phyloP scores from a whole-genome alignment of 257 asterid species.

The Verbena officinalis region DNA sequence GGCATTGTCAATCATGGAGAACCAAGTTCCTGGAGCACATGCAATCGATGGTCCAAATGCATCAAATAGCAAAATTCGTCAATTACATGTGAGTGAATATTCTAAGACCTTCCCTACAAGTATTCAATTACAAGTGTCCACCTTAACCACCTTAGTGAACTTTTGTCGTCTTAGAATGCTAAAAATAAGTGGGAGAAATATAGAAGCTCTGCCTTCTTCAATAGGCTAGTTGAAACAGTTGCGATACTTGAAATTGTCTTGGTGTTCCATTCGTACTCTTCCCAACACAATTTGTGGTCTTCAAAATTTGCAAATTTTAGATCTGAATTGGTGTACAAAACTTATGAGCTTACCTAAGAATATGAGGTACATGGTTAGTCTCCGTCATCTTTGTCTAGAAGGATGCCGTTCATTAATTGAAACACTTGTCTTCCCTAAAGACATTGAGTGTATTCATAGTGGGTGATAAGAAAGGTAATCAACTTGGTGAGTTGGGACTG shows the following conservation, averaged over 20 bases:
- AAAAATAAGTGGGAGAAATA: too few species aligned
- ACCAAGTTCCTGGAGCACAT: conserved; percentile 18
- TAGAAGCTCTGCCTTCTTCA: conserved; percentile 5
- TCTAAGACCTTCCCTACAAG: conserved; percentile 25
- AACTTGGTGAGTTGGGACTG: conserved; percentile 33
- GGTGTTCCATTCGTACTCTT: conserved; percentile 5
- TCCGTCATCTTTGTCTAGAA: conserved; percentile 29
- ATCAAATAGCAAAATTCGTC: conserved; percentile 19
- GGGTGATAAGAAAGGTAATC: conserved; percentile 23
- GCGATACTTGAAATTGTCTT: conserved; percentile 29
- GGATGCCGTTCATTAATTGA: not conserved
- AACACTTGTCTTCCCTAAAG: conserved; percentile 33
- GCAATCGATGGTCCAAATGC: not conserved
- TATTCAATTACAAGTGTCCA: not conserved
- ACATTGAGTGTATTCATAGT: conserved; percentile 29
- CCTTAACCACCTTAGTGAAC: not conserved
- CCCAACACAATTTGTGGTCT: conserved; percentile 35
- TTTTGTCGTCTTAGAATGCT: conserved; percentile 19
- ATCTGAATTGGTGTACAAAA: not conserved
- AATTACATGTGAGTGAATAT: not conserved
- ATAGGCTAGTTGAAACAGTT: conserved; percentile 34
- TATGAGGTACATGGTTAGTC: conserved; percentile 26
- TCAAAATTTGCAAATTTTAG: conserved; percentile 40
- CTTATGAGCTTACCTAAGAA: conserved; percentile 38
- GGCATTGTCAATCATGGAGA: conserved; percentile 35